phyloP scores from a whole-genome alignment of 2,329 filamentous ascomycete species.

The Aspergillus hiratsukae region DNA sequence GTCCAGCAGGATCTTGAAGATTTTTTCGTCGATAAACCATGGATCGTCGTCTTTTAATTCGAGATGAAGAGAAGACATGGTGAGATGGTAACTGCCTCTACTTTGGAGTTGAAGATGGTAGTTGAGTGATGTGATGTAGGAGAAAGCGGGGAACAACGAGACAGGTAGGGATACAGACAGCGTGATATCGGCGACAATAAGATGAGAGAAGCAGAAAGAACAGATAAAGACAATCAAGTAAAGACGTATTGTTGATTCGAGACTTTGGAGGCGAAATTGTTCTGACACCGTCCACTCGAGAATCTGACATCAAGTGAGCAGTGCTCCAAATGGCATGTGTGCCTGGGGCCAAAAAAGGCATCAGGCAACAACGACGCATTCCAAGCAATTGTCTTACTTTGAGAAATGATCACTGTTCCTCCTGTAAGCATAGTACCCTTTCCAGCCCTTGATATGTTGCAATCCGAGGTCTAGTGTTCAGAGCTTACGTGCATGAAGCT shows the following conservation, averaged over 20 bases:
- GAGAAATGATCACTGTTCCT: background rate
- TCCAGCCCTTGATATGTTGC: background rate
- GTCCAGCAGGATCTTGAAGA: background rate
- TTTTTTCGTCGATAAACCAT: slow-evolving; percentile 1
- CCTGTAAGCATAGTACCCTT: background rate
- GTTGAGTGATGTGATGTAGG: background rate
- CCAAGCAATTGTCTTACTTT: background rate
- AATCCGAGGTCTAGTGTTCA: background rate
- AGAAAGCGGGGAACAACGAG: background rate
- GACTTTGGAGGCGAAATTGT: background rate
- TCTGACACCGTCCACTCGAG: background rate
- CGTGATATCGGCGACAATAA: background rate
- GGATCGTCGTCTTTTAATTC: background rate
- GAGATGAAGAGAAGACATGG: background rate
- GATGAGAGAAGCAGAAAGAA: background rate
- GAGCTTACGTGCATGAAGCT: background rate
- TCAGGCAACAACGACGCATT: background rate
- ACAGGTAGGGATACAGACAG: background rate
- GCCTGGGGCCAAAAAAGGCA: background rate
- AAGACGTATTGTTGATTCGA: background rate
- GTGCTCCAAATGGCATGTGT: background rate
- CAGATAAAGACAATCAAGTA: background rate
- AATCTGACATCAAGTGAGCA: background rate
- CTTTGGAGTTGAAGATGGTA: background rate
- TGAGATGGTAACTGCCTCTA: background rate